phyloP scores from a whole-genome alignment of 169 alveolate genomes.

The Cryptosporidium viatorum region DNA sequence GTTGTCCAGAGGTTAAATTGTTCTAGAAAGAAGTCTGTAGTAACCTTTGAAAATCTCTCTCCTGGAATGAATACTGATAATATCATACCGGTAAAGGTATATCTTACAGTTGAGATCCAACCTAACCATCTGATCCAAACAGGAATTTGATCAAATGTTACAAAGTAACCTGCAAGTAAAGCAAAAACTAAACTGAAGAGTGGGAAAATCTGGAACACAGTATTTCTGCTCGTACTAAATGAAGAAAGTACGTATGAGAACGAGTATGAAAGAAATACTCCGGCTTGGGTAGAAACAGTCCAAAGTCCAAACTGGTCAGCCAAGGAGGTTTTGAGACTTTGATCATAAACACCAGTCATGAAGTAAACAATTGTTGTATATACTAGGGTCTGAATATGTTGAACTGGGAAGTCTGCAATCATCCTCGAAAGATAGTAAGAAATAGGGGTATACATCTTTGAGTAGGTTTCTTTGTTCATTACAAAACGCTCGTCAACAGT shows the following conservation, averaged over 20 bases:
- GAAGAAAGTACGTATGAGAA: slow-evolving; percentile 55
- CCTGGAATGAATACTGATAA: slow-evolving; percentile 67
- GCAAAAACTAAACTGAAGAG: slow-evolving; percentile 26
- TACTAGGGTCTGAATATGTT: slow-evolving; percentile 44
- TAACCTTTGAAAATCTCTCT: slow-evolving; percentile 24
- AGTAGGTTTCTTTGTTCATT: slow-evolving; percentile 61
- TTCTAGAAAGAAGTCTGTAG: slow-evolving; percentile 51
- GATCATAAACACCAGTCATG: slow-evolving; percentile 51
- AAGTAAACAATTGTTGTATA: slow-evolving; percentile 58
- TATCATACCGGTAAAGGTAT: slow-evolving; percentile 77
- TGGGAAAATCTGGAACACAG: slow-evolving; percentile 50
- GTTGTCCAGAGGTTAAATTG: slow-evolving; percentile 42
- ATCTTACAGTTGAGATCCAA: slow-evolving; percentile 81
- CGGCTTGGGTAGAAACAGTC: slow-evolving; percentile 50
- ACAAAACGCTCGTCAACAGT: slow-evolving; percentile 60
- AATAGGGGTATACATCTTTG: slow-evolving; percentile 68
- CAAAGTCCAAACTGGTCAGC: slow-evolving; percentile 69
- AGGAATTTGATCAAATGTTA: slow-evolving; percentile 82
- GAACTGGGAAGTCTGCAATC: slow-evolving; percentile 63
- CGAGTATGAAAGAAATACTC: slow-evolving; percentile 28
- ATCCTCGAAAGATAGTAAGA: slow-evolving; percentile 61
- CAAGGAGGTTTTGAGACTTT: slow-evolving; percentile 24
- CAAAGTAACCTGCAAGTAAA: slow-evolving; percentile 83
- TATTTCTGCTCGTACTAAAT: slow-evolving; percentile 5
- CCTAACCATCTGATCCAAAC: slow-evolving; percentile 80